Evolutionary conservation across 768 basidiomycete species (phyloP).

Genomic region (Termitomyces titanicus): DNA sequence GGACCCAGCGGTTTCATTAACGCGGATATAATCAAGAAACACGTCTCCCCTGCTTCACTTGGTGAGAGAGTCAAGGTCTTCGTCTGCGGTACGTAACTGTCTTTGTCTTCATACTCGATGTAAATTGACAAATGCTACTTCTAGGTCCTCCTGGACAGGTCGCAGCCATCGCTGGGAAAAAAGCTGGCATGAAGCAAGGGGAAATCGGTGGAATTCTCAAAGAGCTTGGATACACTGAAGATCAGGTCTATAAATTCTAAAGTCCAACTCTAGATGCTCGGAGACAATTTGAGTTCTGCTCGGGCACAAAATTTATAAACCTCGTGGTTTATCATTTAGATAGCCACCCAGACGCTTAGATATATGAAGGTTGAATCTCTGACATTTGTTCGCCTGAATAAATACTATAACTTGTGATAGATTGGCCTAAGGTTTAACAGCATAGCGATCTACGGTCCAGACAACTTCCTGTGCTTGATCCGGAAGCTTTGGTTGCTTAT

Average conservation of each 20-base stretch:
- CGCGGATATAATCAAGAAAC: constrained; percentile 66
- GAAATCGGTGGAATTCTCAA: constrained; percentile 78
- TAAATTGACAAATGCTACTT: constrained; percentile 2
- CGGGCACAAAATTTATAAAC: no score
- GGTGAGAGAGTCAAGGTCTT: constrained; percentile 85
- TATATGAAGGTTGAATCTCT: no score
- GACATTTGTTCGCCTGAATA: no score
- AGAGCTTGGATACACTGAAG: constrained; percentile 80
- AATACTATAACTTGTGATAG: no score
- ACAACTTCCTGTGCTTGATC: no score
- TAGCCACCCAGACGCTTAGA: no score
- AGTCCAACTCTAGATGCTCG: neutral
- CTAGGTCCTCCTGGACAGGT: constrained; percentile 85
- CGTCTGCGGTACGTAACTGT: constrained; percentile 68
- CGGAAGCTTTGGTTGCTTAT: no score
- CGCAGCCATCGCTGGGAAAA: constrained; percentile 83
- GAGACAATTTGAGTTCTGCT: neutral
- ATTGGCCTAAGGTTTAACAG: no score
- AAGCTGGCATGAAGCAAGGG: constrained; percentile 86
- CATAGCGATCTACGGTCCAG: no score
- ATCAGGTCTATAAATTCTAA: constrained; percentile 59
- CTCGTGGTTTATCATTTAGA: no score
- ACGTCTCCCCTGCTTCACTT: constrained; percentile 60
- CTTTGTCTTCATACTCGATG: neutral
- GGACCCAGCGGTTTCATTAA: constrained; percentile 75